Evolutionary conservation across 495 filamentous ascomycete species (phyloP).

Genomic region (Neurospora africana): DNA sequence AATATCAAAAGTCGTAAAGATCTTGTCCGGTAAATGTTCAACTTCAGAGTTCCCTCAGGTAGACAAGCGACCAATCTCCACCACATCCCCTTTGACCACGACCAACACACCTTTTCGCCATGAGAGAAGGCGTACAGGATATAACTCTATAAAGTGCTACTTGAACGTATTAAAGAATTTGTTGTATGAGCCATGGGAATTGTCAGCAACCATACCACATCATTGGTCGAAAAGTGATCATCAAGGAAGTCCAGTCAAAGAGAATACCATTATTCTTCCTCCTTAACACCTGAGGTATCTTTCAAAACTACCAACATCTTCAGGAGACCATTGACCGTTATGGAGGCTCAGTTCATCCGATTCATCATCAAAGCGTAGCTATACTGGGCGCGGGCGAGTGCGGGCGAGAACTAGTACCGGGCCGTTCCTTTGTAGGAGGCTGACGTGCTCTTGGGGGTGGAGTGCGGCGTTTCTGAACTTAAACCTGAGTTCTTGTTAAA

Average conservation of each 20-base stretch:
- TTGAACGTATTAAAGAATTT: not conserved
- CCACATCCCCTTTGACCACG: not conserved
- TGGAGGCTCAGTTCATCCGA: not conserved
- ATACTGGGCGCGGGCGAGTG: not conserved
- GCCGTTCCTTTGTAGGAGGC: not conserved
- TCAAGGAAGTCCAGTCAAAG: not conserved
- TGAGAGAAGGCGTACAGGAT: not conserved
- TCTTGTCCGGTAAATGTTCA: not conserved
- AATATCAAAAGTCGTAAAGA: not conserved
- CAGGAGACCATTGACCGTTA: not conserved
- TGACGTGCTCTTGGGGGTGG: not conserved
- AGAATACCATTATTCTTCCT: not conserved
- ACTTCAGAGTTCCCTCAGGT: not conserved
- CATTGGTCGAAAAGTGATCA: not conserved
- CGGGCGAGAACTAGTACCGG: not conserved
- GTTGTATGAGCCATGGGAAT: not conserved
- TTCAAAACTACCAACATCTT: not conserved
- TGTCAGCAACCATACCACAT: not conserved
- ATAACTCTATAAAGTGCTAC: rapidly evolving
- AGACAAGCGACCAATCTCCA: not conserved
- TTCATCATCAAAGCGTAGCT: not conserved
- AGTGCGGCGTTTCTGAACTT: not conserved
- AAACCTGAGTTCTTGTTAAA: not conserved
- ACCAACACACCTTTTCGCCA: not conserved
- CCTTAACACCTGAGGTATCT: not conserved